Evolutionary conservation across 345 rosid genomes (phyloP), one percentile per base, ranked within the genome.

Genomic region (Arabis alpina): DNA sequence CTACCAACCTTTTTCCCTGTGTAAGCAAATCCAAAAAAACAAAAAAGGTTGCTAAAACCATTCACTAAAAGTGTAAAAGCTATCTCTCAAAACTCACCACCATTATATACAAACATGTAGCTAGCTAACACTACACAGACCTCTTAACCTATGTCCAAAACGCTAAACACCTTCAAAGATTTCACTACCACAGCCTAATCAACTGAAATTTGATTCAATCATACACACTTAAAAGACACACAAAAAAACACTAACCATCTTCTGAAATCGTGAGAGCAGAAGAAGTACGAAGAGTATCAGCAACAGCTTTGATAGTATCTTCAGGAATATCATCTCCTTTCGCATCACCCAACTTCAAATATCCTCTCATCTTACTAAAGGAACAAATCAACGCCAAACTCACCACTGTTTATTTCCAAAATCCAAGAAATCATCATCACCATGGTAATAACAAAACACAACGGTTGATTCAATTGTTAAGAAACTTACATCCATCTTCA

Each of bases 321-420:
- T 86, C 98, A 0, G 93, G 84, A 1, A 91, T 77, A 0, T 89
- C 96, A 9, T 89, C 96, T 3, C 87, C 81, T 87, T 85, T 91
- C 8, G 77, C 66, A 73, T 81, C 81, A 37, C 64, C 81, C 79
- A 94, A 75, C 54, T 86, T 84, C 70, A 94, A 85, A 86, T 89
- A 86, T 40, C 73, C 81, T 75, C 84, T 89, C 99, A 94, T 94
- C 85, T 86, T 91, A 77, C 87, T 80, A 54, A 94, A 94, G 19
- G 97, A 85, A 53, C 99, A 94, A 66, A 94, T 91, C 86, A 94
- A 84, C 47, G 88, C 89, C 85, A 94, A 80, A 68, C 85, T 84
- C 25, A 88, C 90, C 97, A 91, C 98, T 94, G 14, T 75, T 60
- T 8, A 54, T 5, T 36, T 4, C 61, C 13, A 6, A 71, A 84